These are phyloP conservation scores for Zymoseptoria tritici DNA, from an alignment of 2,329 filamentous ascomycete species.

Conservation along the genomic window DNA sequence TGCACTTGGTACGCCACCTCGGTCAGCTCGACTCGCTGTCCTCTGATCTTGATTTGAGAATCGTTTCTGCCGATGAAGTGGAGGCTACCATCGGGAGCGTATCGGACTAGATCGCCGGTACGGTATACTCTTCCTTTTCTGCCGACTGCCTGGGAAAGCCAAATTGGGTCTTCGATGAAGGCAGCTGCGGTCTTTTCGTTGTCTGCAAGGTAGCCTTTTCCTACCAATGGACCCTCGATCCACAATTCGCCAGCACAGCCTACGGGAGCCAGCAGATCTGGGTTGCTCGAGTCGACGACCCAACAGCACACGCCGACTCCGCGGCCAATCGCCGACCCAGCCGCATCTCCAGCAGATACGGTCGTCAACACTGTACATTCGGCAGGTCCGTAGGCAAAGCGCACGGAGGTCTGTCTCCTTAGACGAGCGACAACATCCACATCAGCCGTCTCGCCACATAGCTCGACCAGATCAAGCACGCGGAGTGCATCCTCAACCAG, in stretches of 20 bases:
- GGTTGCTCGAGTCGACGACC: conserved; percentile 10
- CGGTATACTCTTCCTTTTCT: conserved; percentile 4
- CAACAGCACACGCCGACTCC: background rate
- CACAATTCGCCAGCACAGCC: conserved; percentile 43
- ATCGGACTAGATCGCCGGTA: conserved; percentile 22
- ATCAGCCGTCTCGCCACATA: conserved; percentile 5
- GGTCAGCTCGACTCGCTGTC: conserved; percentile 17
- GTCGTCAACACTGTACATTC: conserved; percentile 6
- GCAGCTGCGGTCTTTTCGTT: conserved; percentile 22
- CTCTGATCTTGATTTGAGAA: conserved; percentile 17
- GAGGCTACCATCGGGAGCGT: conserved; percentile 16
- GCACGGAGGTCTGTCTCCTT: background rate
- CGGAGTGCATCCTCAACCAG: conserved; percentile 3
- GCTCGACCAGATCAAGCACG: conserved; percentile 1
- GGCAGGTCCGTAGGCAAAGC: conserved; percentile 6
- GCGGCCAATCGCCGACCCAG: background rate
- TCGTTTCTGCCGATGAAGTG: conserved; percentile 18
- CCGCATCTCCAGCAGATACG: background rate
- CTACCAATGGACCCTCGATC: conserved; percentile 39
- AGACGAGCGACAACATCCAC: conserved; percentile 1
- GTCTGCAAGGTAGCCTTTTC: conserved; percentile 35
- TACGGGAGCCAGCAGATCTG: conserved; percentile 30
- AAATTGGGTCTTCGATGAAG: conserved; percentile 25
- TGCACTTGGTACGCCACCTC: conserved; percentile 11
- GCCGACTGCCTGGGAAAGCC: conserved; percentile 7